Percentiles rank a stretch among this genome's conserved stretches.
Evolutionary conservation across 2,329 filamentous ascomycete species (phyloP).

Genomic region (Malbranchea zuffiana): DNA sequence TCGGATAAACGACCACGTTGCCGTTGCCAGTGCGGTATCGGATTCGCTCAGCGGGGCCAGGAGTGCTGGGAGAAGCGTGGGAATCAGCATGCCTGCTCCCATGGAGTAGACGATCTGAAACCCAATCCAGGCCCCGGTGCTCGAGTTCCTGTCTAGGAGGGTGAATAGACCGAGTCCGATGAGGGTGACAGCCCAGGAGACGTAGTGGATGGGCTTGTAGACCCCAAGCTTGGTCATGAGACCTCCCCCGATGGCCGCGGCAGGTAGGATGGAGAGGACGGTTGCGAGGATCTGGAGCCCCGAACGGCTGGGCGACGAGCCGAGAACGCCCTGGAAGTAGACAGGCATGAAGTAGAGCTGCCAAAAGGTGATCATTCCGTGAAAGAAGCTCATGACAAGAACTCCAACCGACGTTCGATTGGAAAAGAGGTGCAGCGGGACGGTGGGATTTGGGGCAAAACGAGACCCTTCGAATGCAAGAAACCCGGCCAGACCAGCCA

Average conservation of each 20-base stretch:
- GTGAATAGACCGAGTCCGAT: conserved; percentile 23
- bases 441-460: conserved; percentile 23
- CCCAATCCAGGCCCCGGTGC: conserved; percentile 20
- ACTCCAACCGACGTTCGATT: conserved; percentile 32
- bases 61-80: conserved; percentile 21
- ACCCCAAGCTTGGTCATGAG: conserved; percentile 23
- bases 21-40: conserved; percentile 20
- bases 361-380: conserved; percentile 25
- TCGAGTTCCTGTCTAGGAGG: conserved; percentile 18
- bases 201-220: conserved; percentile 24
- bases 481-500: conserved; percentile 6
- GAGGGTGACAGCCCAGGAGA: conserved; percentile 21
- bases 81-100: conserved; percentile 22
- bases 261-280: conserved; percentile 18
- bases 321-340: conserved; percentile 34
- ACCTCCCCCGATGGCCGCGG: conserved; percentile 22
- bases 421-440: conserved; percentile 37
- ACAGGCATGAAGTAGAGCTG: conserved; percentile 14
- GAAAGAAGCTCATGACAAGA: conserved; percentile 30
- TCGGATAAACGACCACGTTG: conserved; percentile 23
- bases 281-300: conserved; percentile 25
- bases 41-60: conserved; percentile 21
- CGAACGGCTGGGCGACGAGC: conserved; percentile 24
- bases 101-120: conserved; percentile 22
- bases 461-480: conserved; percentile 6